Conservation (phyloP, 352 stramenopile species). For the Phytophthora chlamydospora region DNA sequence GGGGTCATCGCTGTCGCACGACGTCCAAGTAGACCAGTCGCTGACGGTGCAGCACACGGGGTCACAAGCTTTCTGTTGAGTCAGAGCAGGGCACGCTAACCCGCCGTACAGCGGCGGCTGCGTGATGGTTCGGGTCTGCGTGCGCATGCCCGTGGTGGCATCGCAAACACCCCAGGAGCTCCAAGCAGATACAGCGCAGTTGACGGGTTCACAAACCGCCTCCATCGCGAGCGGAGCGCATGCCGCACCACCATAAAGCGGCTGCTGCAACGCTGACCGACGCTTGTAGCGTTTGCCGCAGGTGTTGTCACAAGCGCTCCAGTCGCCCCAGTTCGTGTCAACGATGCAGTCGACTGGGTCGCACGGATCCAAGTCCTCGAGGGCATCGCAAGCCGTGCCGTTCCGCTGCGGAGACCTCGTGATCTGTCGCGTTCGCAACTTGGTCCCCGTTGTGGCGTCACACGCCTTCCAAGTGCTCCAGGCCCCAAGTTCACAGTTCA, state of each 20-base stretch:
- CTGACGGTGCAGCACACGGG: slow-evolving; percentile 46
- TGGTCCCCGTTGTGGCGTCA: slow-evolving; percentile 30
- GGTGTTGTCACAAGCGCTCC: slow-evolving; percentile 45
- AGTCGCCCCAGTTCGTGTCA: slow-evolving; percentile 47
- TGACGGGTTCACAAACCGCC: slow-evolving; percentile 50
- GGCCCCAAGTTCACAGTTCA: slow-evolving; percentile 49
- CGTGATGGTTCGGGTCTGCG: slow-evolving; percentile 39
- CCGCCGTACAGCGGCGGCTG: slow-evolving; percentile 48
- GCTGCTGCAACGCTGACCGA: slow-evolving; percentile 31
- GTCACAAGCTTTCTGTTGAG: slow-evolving; percentile 53
- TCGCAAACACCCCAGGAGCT: slow-evolving; percentile 52
- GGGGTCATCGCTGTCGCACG: slow-evolving; percentile 58
- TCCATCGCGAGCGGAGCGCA: slow-evolving; percentile 42
- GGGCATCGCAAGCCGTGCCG: slow-evolving; percentile 34
- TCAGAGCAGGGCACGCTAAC: slow-evolving; percentile 35
- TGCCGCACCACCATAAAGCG: slow-evolving; percentile 38
- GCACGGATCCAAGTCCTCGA: slow-evolving; percentile 39
- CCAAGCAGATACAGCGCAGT: slow-evolving; percentile 51
- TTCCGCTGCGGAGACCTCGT: slow-evolving; percentile 36
- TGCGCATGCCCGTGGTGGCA: slow-evolving; percentile 41
- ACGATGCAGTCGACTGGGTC: slow-evolving; percentile 53
- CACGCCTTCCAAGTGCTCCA: slow-evolving; percentile 42
- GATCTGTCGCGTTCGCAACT: slow-evolving; percentile 31
- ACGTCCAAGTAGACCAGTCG: slow-evolving; percentile 55
- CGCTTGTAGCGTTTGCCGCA: slow-evolving; percentile 48